A percentile compares a stretch with the other conserved stretches of the same genome.
Conservation (phyloP, 2,329 filamentous ascomycete genomes). For the Nothomitra cinnamomea region DNA sequence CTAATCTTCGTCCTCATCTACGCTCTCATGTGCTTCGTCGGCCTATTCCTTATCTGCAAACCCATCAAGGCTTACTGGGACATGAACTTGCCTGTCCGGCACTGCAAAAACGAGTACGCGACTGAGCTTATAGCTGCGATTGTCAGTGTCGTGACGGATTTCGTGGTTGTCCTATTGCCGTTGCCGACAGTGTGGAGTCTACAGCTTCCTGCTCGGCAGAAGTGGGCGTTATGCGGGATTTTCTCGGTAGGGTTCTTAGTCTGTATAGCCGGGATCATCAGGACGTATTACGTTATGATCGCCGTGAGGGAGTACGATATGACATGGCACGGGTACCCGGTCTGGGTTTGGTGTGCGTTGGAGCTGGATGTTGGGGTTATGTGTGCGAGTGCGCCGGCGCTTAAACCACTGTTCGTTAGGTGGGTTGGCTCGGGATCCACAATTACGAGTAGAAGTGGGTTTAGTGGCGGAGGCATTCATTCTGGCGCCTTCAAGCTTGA, state of each 20-base stretch:
- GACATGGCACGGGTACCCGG: too few relatives aligned
- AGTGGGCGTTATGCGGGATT: conserved; percentile 1
- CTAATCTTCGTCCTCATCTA: too few relatives aligned
- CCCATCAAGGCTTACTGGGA: too few relatives aligned
- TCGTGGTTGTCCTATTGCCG: conserved; percentile 3
- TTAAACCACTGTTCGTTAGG: conserved; percentile 27
- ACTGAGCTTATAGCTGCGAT: not conserved
- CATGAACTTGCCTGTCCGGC: too few relatives aligned
- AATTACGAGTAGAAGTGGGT: too few relatives aligned
- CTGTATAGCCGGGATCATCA: conserved; percentile 20
- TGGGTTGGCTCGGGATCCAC: conserved; percentile 11
- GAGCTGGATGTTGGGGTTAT: conserved; percentile 21
- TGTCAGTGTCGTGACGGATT: conserved; percentile 3
- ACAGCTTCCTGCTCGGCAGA: not conserved
- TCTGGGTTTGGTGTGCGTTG: too few relatives aligned
- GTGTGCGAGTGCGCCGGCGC: conserved; percentile 25
- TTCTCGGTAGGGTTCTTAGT: conserved; percentile 9
- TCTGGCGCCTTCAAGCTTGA: too few relatives aligned
- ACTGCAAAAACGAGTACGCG: too few relatives aligned
- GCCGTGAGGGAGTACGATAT: too few relatives aligned
- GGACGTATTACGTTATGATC: conserved; percentile 13
- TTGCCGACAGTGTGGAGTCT: conserved; percentile 2
- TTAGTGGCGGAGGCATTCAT: too few relatives aligned
- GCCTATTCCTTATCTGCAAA: too few relatives aligned
- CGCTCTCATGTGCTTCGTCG: too few relatives aligned